These are phyloP conservation scores for Phytophthora pisi DNA, from an alignment of 352 stramenopile species.

Conservation along the genomic window DNA sequence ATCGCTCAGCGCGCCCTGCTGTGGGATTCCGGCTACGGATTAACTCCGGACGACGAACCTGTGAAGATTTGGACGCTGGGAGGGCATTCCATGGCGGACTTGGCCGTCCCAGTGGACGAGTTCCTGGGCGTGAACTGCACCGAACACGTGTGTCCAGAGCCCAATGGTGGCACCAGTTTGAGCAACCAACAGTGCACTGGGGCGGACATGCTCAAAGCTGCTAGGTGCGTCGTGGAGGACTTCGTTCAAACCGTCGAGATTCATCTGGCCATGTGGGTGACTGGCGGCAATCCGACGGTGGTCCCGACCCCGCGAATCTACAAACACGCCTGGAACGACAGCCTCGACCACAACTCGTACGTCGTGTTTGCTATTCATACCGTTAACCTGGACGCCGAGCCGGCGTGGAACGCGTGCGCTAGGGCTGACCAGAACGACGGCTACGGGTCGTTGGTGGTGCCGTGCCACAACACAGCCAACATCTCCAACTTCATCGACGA, in stretches of 20 bases:
- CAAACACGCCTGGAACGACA: constrained; percentile 16
- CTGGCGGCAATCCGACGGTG: constrained; percentile 11
- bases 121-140: not conserved
- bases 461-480: constrained; percentile 9
- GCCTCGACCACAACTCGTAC: constrained; percentile 7
- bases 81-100: not conserved
- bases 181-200: constrained; percentile 21
- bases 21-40: not conserved
- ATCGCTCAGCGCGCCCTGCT: constrained; percentile 1
- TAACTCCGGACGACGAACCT: not conserved
- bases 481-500: constrained; percentile 6
- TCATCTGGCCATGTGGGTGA: constrained; percentile 19
- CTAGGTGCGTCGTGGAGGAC: constrained; percentile 20
- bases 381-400: constrained; percentile 1
- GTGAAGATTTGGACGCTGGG: constrained; percentile 3
- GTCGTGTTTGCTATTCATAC: constrained; percentile 15
- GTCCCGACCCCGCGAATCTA: constrained; percentile 1
- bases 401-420: constrained; percentile 6
- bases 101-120: not conserved
- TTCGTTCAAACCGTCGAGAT: not conserved
- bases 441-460: constrained; percentile 21
- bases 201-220: constrained; percentile 10
- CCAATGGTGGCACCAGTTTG: constrained; percentile 1
- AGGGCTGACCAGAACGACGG: not conserved
- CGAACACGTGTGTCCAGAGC: constrained; percentile 11